phyloP scores from a whole-genome alignment of 495 filamentous ascomycete species.

The Aspergillus steynii region DNA sequence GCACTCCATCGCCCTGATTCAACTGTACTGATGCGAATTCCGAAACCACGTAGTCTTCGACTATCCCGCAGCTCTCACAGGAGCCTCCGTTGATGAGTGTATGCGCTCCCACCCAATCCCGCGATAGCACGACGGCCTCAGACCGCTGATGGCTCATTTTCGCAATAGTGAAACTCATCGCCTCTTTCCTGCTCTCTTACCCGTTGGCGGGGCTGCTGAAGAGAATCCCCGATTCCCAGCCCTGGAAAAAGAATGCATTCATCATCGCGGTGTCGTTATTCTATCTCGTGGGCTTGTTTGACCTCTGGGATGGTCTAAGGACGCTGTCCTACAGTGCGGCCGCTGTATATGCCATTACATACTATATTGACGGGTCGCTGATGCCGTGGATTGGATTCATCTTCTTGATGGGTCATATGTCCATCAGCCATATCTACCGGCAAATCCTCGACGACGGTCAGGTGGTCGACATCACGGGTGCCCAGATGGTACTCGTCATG shows the following conservation, averaged over 20 bases:
- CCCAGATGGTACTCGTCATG: constrained; percentile 98
- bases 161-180: constrained; percentile 82
- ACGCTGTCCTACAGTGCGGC: constrained; percentile 77
- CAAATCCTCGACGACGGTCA: constrained; percentile 65
- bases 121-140: background rate
- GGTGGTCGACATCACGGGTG: constrained; percentile 85
- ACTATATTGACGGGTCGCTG: constrained; percentile 82
- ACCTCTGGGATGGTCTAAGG: constrained; percentile 82
- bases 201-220: constrained; percentile 88
- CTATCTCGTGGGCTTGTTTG: constrained; percentile 92
- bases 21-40: constrained; percentile 2
- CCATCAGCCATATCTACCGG: constrained; percentile 80
- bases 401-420: constrained; percentile 95
- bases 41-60: constrained; percentile 60
- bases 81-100: constrained; percentile 87
- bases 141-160: constrained; percentile 16
- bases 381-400: constrained; percentile 98
- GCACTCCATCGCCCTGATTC: constrained; percentile 22
- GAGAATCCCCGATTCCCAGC: constrained; percentile 81
- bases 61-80: constrained; percentile 62
- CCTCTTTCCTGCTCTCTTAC: constrained; percentile 89
- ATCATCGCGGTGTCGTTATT: constrained; percentile 79
- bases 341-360: constrained; percentile 80
- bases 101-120: constrained; percentile 29
- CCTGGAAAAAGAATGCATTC: constrained; percentile 87